Base-by-base conservation (phyloP, 805 yeast species). In the Kazachstania martiniae region DNA sequence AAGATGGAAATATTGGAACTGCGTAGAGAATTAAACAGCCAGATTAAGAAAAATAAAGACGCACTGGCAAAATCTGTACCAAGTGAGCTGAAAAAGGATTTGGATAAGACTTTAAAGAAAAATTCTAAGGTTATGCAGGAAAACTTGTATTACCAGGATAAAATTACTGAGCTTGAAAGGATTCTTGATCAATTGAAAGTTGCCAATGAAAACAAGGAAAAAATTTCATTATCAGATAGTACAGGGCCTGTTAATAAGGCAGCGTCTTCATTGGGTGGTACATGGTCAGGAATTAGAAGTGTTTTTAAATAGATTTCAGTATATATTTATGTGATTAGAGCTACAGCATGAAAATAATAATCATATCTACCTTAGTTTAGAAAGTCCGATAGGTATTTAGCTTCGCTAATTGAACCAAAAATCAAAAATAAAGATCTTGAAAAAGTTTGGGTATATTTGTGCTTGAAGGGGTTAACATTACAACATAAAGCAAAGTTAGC, bases 71-170 rank as follows among this genome's bases (percentile, higher is more conserved):
- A 17, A 7, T 43, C 51, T 18, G 42, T 62, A 10, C 66, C 68
- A 12, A 50, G 49, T 3, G 57, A 57, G 22, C 37, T 66, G 21
- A 68, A 68, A 35, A 55, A 59, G 29, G 80, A 76, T 42, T 62
- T 76, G 40, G 69, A 70, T 36, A 63, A 59, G 32, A 68, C 80
- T 4, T 69, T 75, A 68, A 70, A 68, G 32, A 63, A 76, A 35
- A 77, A 77, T 41, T 46, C 68, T 30, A 74, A 73, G 49, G 79
- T 77, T 12, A 72, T 76, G 78, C 77, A 68, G 36, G 63, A 69
- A 38, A 77, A 77, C 40, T 61, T 74, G 38, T 56, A 63, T 18
- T 51, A 74, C 12, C 83, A 76, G 38, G 77, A 72, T 28, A 68
- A 65, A 38, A 48, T 74, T 2, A 57, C 58, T 13, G 43, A 53